phyloP scores from a whole-genome alignment of 495 filamentous ascomycete species.

The Pyrenopolyporus hunteri region DNA sequence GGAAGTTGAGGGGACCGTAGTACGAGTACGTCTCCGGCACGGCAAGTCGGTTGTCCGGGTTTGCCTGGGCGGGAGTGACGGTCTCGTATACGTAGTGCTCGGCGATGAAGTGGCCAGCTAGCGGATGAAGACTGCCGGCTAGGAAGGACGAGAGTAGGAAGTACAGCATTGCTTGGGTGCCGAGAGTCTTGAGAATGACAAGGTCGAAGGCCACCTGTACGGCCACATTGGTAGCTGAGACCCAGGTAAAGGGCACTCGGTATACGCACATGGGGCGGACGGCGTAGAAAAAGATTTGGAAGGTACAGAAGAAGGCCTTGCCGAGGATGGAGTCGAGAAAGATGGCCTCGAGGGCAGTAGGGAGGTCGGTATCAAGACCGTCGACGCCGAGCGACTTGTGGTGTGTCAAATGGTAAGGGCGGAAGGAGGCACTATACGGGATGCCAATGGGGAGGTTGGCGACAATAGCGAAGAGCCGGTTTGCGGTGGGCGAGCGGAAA shows the following conservation, averaged over 20 bases:
- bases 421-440: slow-evolving; percentile 95
- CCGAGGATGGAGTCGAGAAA: slow-evolving; percentile 95
- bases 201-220: slow-evolving; percentile 81
- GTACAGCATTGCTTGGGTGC: slow-evolving; percentile 72
- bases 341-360: slow-evolving; percentile 88
- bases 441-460: slow-evolving; percentile 96
- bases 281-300: slow-evolving; percentile 99
- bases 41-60: slow-evolving; percentile 63
- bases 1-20: slow-evolving; percentile 88
- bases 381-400: slow-evolving; percentile 98
- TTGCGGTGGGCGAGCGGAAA: slow-evolving; percentile 82
- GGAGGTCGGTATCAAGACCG: slow-evolving; percentile 94
- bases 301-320: slow-evolving; percentile 99
- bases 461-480: slow-evolving; percentile 85
- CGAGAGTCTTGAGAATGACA: slow-evolving; percentile 60
- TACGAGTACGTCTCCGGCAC: slow-evolving; percentile 97
- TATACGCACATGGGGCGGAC: slow-evolving; percentile 97
- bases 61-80: slow-evolving; percentile 60
- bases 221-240: slow-evolving; percentile 81
- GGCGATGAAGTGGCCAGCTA: slow-evolving; percentile 97
- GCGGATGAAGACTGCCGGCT: slow-evolving; percentile 91
- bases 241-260: slow-evolving; percentile 81
- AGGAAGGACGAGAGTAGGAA: slow-evolving; percentile 87
- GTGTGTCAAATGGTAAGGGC: slow-evolving; percentile 98
- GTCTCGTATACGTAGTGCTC: slow-evolving; percentile 98